These are phyloP conservation scores for Diatrype stigma DNA, from an alignment of 2,329 filamentous ascomycete genomes.

Conservation along the genomic window DNA sequence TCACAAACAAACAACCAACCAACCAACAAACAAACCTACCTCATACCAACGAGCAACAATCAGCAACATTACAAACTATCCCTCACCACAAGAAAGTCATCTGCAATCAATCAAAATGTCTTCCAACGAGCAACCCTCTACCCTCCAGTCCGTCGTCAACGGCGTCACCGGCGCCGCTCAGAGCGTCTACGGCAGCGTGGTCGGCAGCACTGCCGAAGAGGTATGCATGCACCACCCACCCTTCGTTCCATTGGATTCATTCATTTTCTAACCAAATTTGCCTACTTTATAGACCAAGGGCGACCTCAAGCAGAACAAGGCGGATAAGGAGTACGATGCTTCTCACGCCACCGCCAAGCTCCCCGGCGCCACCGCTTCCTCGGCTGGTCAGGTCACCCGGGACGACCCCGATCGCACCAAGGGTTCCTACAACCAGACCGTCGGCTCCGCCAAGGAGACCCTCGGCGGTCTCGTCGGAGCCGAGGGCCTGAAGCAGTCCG, in stretches of 20 bases:
- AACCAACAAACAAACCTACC: not conserved
- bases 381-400: constrained; percentile 64
- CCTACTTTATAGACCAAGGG: constrained; percentile 46
- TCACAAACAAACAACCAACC: not conserved
- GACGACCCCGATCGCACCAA: constrained; percentile 69
- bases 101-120: constrained; percentile 31
- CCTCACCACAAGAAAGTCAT: constrained; percentile 21
- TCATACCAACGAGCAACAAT: not conserved
- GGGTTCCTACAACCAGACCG: constrained; percentile 82
- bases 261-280: constrained; percentile 4
- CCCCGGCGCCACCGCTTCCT: constrained; percentile 66
- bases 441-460: constrained; percentile 81
- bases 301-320: constrained; percentile 61
- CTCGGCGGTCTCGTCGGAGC: constrained; percentile 72
- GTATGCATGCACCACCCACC: constrained; percentile 26
- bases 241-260: not conserved
- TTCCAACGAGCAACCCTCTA: constrained; percentile 57
- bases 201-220: constrained; percentile 67
- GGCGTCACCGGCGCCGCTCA: constrained; percentile 69
- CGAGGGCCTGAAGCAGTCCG: constrained; percentile 71
- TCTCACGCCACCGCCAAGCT: constrained; percentile 72
- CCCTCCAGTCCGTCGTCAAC: constrained; percentile 74
- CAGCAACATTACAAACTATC: constrained; percentile 10
- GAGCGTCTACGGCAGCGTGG: constrained; percentile 66
- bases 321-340: constrained; percentile 62